Conservation (phyloP, 2,329 filamentous ascomycete species). For the Penicillium corylophilum region DNA sequence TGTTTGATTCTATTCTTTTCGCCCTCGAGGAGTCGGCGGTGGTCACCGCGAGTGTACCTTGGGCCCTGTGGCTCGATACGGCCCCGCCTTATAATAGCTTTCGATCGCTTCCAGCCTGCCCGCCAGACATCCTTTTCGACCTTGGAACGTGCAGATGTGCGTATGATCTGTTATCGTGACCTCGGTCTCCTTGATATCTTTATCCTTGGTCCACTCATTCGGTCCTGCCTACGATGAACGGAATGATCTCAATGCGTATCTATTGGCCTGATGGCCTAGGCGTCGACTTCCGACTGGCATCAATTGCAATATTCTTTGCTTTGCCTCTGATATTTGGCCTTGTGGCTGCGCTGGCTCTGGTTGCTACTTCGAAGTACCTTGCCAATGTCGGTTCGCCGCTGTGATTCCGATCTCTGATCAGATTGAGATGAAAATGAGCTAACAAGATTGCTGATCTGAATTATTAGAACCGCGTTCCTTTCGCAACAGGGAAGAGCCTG, state of each 20-base stretch:
- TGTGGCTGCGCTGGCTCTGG: conserved; percentile 3
- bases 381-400: conserved; percentile 15
- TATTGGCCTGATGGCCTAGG: not conserved
- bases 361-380: conserved; percentile 11
- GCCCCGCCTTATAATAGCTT: not conserved
- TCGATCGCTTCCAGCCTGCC: not conserved
- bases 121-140: not conserved
- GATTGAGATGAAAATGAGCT: not conserved
- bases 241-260: not conserved
- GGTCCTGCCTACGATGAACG: not conserved
- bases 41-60: not conserved
- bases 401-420: not conserved
- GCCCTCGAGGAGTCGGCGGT: not conserved
- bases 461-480: conserved; percentile 10
- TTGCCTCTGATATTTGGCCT: not conserved
- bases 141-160: not conserved
- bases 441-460: not conserved
- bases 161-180: not conserved
- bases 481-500: conserved; percentile 3
- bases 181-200: not conserved
- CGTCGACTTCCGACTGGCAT: not conserved
- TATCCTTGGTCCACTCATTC: not conserved
- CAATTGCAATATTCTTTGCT: not conserved
- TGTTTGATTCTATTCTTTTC: not conserved
- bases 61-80: not conserved